Conservation (phyloP, 2,329 filamentous ascomycete genomes). For the Cercospora sp. region DNA sequence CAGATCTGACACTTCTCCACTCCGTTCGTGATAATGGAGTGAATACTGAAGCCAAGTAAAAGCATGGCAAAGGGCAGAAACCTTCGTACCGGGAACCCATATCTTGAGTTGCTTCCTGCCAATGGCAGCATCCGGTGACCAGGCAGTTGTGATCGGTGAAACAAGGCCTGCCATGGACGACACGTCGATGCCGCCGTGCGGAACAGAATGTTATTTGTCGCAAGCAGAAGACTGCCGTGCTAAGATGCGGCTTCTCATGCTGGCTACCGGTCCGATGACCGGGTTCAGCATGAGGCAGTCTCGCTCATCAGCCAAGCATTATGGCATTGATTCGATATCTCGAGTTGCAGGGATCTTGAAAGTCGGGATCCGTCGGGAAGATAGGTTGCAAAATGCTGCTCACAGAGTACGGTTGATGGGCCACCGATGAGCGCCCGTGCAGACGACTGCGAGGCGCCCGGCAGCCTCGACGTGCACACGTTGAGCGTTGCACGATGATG, state of each 20-base stretch:
- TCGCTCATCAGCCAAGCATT: background rate
- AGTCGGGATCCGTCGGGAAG: slow-evolving; percentile 5
- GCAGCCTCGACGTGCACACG: background rate
- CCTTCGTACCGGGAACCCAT: slow-evolving; percentile 16
- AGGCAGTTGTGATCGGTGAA: background rate
- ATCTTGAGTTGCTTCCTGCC: slow-evolving; percentile 5
- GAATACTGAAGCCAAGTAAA: slow-evolving; percentile 1
- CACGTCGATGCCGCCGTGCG: slow-evolving; percentile 20
- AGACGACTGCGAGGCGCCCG: background rate
- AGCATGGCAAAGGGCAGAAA: slow-evolving; percentile 15
- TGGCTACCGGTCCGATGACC: slow-evolving; percentile 20
- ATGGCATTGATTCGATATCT: background rate
- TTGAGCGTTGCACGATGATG: slow-evolving; percentile 1
- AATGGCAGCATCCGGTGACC: background rate
- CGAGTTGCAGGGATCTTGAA: background rate
- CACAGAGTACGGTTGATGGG: background rate
- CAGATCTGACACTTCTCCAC: background rate
- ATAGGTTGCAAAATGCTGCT: slow-evolving; percentile 2
- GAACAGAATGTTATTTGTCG: slow-evolving; percentile 9
- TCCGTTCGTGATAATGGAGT: background rate
- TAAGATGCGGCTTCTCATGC: slow-evolving; percentile 15
- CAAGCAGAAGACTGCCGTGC: background rate
- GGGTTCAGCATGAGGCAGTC: slow-evolving; percentile 14
- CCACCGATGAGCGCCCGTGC: background rate
- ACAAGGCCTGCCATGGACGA: slow-evolving; percentile 12